Evolutionary conservation across 139 green algal species (phyloP), one percentile per base, ranked within the genome.

Genomic region (Haematococcus sp.): DNA sequence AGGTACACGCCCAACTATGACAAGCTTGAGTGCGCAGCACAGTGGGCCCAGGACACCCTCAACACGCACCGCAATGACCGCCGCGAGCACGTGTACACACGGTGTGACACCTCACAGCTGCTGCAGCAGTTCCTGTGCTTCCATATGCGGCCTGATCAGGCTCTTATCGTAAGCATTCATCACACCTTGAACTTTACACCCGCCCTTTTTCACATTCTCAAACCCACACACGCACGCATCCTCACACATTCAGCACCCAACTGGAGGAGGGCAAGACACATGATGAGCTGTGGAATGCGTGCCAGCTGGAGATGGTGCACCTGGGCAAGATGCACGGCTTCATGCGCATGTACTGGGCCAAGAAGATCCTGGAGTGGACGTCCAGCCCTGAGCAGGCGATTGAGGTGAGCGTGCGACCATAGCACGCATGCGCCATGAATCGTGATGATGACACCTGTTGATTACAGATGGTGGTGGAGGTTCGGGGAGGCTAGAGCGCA

Each of bases 331-430:
- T 99, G 94, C 94, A 98, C 82, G 95, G 95, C 74, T 98, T 96
- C 87, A 95, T 98, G 91, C 88, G 91, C 51, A 98, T 98, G 94
- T 98, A 98, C 84, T 98, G 94, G 94, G 91, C 90, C 51, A 98
- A 98, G 82, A 98, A 98, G 87, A 98, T 98, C 23, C 85, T 98
- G 35, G 94, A 98, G 86, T 98, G 94, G 94, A 97, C 90, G 0
- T 34, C 68, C 1, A 81, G 46, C 1, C 87, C 94, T 0, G 86
- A 96, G 76, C 75, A 97, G 72, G 94, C 94, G 22, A 83, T 98
- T 54, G 84, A 88, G 61, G 78, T 84, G 68, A 0, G 71, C 3
- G 5, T n/a, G 27, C 16, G 7, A 32, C n/a, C 15, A 13, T 7
- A 59, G 35, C 64, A 71, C 35, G 56, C 56, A 64, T 16, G n/a